A percentile compares a stretch with the other conserved stretches of the same genome.
Conservation (phyloP, 2,329 filamentous ascomycete genomes). For the Teratosphaeria epicoccoides region DNA sequence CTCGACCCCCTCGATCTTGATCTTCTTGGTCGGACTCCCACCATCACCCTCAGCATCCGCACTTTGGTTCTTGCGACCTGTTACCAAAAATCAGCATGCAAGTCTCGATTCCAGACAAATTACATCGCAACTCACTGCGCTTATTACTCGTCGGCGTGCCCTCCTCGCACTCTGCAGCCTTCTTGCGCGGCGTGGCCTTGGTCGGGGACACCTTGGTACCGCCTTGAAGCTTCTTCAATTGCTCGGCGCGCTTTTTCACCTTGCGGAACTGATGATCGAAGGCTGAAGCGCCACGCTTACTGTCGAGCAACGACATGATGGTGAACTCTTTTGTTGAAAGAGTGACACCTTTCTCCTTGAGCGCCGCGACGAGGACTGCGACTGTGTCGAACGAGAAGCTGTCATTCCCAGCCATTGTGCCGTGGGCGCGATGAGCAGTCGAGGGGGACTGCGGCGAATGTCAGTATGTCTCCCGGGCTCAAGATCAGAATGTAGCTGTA, state of each 20-base stretch:
- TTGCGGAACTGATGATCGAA: constrained; percentile 22
- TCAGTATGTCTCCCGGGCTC: neutral
- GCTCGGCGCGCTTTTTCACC: constrained; percentile 19
- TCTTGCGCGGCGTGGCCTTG: constrained; percentile 1
- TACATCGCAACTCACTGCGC: neutral
- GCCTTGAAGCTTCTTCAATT: constrained; percentile 9
- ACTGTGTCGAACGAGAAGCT: constrained; percentile 16
- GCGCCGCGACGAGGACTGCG: constrained; percentile 11
- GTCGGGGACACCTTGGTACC: neutral
- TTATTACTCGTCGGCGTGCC: neutral
- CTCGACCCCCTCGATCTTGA: constrained; percentile 8
- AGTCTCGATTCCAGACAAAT: neutral
- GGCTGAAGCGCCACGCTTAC: constrained; percentile 7
- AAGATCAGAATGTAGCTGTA: neutral
- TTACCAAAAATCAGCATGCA: neutral
- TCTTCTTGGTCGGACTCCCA: constrained; percentile 12
- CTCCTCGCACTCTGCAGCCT: neutral
- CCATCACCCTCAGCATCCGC: constrained; percentile 5
- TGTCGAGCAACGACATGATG: constrained; percentile 21
- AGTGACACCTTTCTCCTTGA: constrained; percentile 10
- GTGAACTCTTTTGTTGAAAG: constrained; percentile 16
- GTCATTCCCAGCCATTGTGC: neutral
- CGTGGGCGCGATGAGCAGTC: neutral
- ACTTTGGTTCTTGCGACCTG: neutral
- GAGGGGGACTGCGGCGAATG: neutral